Evolutionary conservation across 306 rosid species (phyloP).

Genomic region (cucumber (Cucumis sativus)): Cucumber_9930_V3 NC_026655.2:1957501-1958000

Average conservation of each 20-base stretch:
- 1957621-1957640: not conserved
- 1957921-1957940: too few species aligned
- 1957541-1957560: not conserved
- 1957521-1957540: too few species aligned
- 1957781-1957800: slow-evolving; percentile 92
- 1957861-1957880: too few species aligned
- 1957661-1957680: not conserved
- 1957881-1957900: too few species aligned
- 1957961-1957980: too few species aligned
- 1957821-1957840: not conserved
- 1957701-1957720: not conserved
- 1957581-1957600: not conserved
- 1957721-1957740: slow-evolving; percentile 38
- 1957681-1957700: not conserved
- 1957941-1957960: too few species aligned
- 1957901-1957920: too few species aligned
- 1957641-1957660: not conserved
- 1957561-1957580: not conserved
- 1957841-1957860: too few species aligned
- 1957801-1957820: slow-evolving; percentile 64
- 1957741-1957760: slow-evolving; percentile 82
- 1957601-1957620: not conserved
- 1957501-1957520: not conserved
- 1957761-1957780: slow-evolving; percentile 70
- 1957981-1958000: too few species aligned